Percentiles rank a stretch among this genome's conserved stretches.
Evolutionary conservation across 192 early-diverging fungal species (phyloP).

Genomic region (Backusella liffmaniae): DNA sequence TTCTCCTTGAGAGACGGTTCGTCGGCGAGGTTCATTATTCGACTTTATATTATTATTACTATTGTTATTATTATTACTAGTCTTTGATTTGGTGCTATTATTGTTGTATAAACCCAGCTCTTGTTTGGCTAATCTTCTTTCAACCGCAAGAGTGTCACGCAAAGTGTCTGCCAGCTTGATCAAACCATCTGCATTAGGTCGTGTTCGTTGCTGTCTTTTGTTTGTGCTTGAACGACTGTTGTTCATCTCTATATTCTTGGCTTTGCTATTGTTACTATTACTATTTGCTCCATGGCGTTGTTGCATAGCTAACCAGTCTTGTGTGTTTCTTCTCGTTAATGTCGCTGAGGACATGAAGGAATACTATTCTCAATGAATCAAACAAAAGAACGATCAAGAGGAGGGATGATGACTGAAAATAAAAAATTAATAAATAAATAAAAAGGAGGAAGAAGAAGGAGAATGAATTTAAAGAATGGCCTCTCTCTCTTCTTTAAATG

Average conservation of each 20-base stretch:
- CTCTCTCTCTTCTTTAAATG: neutral
- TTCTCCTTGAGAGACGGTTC: conserved; percentile 9
- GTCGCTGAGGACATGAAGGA: neutral
- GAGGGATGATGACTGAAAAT: neutral
- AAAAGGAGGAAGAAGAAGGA: neutral
- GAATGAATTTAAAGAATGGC: neutral
- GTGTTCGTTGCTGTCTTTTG: neutral
- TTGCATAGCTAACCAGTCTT: conserved; percentile 4
- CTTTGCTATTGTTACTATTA: neutral
- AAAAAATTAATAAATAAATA: neutral
- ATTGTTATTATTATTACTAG: neutral
- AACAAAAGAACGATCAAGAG: neutral
- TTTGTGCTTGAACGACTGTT: neutral
- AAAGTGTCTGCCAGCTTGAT: conserved; percentile 6
- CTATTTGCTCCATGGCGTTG: neutral
- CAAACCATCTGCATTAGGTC: neutral
- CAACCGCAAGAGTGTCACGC: conserved; percentile 5
- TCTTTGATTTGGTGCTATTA: neutral
- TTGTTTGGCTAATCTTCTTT: conserved; percentile 15
- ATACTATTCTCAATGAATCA: neutral
- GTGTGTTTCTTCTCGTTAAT: conserved; percentile 2
- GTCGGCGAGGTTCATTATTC: conserved; percentile 1
- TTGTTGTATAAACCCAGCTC: neutral
- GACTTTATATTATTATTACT: neutral
- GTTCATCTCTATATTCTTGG: neutral